A percentile compares a stretch with the other conserved stretches of the same genome.
These are phyloP conservation scores for Hypoxylon sp. DNA, from an alignment of 2,329 filamentous ascomycete genomes.

Conservation along the genomic window DNA sequence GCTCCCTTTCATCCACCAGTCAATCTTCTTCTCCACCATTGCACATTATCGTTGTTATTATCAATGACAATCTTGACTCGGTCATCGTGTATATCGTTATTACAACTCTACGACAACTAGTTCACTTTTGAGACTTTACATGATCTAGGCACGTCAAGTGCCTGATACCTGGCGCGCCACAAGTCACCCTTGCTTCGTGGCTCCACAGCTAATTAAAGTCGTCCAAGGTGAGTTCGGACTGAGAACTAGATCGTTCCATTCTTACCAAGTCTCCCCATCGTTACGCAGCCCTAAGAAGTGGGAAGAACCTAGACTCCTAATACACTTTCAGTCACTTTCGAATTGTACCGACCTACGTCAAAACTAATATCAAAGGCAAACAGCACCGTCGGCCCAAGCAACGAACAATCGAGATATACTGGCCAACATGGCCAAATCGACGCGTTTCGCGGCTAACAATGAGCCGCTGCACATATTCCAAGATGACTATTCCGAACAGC, in stretches of 20 bases:
- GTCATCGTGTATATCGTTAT: conserved; percentile 44
- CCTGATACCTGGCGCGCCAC: conserved; percentile 49
- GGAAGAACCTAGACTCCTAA: conserved; percentile 32
- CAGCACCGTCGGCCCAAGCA: conserved; percentile 23
- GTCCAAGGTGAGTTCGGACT: conserved; percentile 48
- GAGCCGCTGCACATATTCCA: conserved; percentile 68
- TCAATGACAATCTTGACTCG: conserved; percentile 26
- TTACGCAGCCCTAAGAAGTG: conserved; percentile 41
- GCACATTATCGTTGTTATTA: conserved; percentile 21
- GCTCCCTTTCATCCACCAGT: conserved; percentile 33
- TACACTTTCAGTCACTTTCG: conserved; percentile 36
- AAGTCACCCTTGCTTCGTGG: conserved; percentile 52
- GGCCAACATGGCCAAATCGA: conserved; percentile 69
- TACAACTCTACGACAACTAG: conserved; percentile 42
- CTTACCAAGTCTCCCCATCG: conserved; percentile 43
- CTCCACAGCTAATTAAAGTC: conserved; percentile 55
- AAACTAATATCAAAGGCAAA: conserved; percentile 36
- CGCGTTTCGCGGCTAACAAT: conserved; percentile 62
- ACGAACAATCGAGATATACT: conserved; percentile 28
- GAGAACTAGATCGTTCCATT: conserved; percentile 47
- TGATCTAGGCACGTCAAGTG: conserved; percentile 45
- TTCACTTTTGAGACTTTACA: conserved; percentile 43
- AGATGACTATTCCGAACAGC: conserved; percentile 64
- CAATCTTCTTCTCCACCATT: conserved; percentile 16
- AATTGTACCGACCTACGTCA: conserved; percentile 13